Conservation (phyloP, 2,329 filamentous ascomycete species). For the Colletotrichum coccodes region DNA sequence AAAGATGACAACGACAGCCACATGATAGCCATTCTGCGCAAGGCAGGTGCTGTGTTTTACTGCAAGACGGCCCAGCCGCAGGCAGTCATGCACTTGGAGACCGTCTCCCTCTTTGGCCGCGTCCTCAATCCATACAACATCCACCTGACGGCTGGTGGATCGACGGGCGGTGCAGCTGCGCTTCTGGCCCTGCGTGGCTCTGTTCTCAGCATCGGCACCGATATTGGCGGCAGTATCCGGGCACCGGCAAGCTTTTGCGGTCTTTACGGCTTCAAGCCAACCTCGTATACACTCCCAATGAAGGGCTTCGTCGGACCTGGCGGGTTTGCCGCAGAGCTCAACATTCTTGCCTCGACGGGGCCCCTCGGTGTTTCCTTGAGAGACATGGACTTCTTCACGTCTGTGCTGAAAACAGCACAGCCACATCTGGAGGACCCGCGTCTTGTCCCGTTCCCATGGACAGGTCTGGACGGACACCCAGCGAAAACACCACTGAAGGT, state of each 20-base stretch:
- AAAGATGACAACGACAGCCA: constrained; percentile 63
- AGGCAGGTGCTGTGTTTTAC: constrained; percentile 70
- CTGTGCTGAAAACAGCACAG: constrained; percentile 34
- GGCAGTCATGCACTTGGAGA: constrained; percentile 65
- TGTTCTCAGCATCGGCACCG: constrained; percentile 51
- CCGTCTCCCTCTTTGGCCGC: constrained; percentile 69
- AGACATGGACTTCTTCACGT: constrained; percentile 48
- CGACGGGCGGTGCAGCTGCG: constrained; percentile 65
- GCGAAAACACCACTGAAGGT: constrained; percentile 46
- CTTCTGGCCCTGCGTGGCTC: constrained; percentile 52
- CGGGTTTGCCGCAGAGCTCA: constrained; percentile 44
- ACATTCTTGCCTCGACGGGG: constrained; percentile 45
- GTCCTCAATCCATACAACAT: constrained; percentile 72
- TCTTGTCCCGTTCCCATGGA: constrained; percentile 43
- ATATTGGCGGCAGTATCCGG: constrained; percentile 53
- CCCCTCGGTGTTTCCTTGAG: constrained; percentile 45
- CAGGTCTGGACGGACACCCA: constrained; percentile 33
- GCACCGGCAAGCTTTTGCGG: constrained; percentile 48
- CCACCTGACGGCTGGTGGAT: constrained; percentile 69
- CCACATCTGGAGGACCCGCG: constrained; percentile 42
- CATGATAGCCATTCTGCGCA: constrained; percentile 65
- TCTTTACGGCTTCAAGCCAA: constrained; percentile 40
- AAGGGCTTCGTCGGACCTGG: constrained; percentile 35
- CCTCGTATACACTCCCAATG: constrained; percentile 37
- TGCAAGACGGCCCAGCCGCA: constrained; percentile 77